A percentile compares a stretch with the other conserved stretches of the same genome.
phyloP scores from a whole-genome alignment of 129 eudicot species.

The Chrysanthemum seticuspe region DNA sequence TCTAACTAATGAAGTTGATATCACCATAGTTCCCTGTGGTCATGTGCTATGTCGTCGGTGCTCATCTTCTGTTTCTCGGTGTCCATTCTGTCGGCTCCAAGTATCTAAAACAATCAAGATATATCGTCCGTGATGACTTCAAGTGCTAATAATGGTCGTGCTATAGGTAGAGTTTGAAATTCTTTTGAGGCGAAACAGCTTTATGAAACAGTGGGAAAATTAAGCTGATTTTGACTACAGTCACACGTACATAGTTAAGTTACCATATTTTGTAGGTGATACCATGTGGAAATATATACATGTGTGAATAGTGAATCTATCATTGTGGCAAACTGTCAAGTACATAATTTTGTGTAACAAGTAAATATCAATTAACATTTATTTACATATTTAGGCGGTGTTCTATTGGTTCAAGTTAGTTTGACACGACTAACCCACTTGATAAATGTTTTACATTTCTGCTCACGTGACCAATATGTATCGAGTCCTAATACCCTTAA shows the following conservation, averaged over 20 bases:
- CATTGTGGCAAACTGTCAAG: conserved; percentile 3
- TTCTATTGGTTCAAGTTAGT: background rate
- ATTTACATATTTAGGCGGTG: background rate
- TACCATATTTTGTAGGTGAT: conserved; percentile 9
- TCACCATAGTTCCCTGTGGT: conserved; percentile 85
- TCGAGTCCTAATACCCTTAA: too few relatives aligned
- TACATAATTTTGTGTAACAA: conserved; percentile 18
- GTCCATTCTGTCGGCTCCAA: conserved; percentile 91
- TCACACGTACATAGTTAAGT: conserved; percentile 21
- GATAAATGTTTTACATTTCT: too few relatives aligned
- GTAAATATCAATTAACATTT: background rate
- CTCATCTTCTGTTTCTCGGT: conserved; percentile 91
- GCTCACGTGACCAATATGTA: too few relatives aligned
- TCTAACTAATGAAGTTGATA: conserved; percentile 73
- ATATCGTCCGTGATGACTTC: conserved; percentile 66
- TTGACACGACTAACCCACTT: too few relatives aligned
- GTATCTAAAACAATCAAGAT: conserved; percentile 75
- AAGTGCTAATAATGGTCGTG: background rate
- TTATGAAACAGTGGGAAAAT: conserved; percentile 14
- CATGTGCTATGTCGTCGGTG: conserved; percentile 92
- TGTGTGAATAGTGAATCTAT: conserved; percentile 18
- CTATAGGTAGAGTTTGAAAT: background rate
- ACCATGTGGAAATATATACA: conserved; percentile 5
- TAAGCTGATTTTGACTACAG: conserved; percentile 7
- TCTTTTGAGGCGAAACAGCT: background rate